These are phyloP conservation scores for Stygiomarasmius scandens DNA, from an alignment of 1,284 basidiomycete species.

Conservation along the genomic window DNA sequence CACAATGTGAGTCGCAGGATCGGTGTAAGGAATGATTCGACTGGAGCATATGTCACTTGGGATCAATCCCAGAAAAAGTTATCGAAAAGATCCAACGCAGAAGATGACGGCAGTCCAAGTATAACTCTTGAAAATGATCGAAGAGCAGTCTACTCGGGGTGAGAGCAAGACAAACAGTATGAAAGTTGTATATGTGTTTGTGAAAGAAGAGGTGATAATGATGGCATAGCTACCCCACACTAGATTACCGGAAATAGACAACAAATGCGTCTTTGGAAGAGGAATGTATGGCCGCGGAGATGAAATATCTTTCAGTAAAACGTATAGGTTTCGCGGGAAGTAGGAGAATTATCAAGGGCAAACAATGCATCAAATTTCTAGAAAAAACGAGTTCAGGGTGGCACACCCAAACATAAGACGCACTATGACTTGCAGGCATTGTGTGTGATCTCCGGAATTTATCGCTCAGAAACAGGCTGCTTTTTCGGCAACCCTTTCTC, in stretches of 20 bases:
- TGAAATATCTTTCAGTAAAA: not conserved
- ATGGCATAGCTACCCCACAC: not conserved
- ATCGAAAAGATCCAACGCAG: not conserved
- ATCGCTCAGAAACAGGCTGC: not conserved
- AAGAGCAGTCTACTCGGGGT: not conserved
- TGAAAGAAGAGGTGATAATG: not conserved
- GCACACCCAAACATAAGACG: not conserved
- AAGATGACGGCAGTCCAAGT: not conserved
- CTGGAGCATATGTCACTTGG: too few relatives aligned
- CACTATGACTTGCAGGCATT: too few relatives aligned
- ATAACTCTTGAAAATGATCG: not conserved
- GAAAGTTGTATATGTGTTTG: not conserved
- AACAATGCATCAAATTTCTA: not conserved
- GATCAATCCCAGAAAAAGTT: too few relatives aligned
- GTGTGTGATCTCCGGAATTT: too few relatives aligned
- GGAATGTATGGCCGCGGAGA: not conserved
- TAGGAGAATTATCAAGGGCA: not conserved
- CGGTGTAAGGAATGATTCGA: too few relatives aligned
- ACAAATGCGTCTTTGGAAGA: not conserved
- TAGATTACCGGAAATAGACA: not conserved
- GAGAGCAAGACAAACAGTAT: not conserved
- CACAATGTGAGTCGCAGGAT: too few relatives aligned
- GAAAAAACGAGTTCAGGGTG: not conserved
- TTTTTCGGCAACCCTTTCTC: constrained; percentile 2
- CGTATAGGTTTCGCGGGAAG: constrained; percentile 9